These are phyloP conservation scores for Trypanosoma brucei DNA, from an alignment of 208 protist species.

Conservation along the genomic window DNA sequence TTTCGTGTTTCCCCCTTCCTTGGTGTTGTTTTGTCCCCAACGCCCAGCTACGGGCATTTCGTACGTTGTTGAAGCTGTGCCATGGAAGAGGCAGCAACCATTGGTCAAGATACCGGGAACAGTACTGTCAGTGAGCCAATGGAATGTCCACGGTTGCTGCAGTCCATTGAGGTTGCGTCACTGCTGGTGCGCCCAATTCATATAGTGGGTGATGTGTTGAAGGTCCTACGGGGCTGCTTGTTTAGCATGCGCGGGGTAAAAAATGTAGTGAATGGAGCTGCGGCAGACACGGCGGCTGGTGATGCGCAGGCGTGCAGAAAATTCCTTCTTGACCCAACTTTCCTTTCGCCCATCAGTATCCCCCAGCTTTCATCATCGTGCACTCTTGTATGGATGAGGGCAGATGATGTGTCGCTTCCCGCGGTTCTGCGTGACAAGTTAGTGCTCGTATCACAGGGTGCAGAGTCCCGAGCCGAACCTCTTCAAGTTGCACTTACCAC, in stretches of 20 bases:
- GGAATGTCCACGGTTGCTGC: constrained; percentile 24
- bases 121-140: not conserved
- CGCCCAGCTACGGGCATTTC: not conserved
- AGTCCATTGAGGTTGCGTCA: constrained; percentile 29
- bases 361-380: not conserved
- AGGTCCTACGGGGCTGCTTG: constrained; percentile 43
- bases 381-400: constrained; percentile 4
- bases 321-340: not conserved
- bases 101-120: not conserved
- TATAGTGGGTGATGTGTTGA: constrained; percentile 37
- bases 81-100: not conserved
- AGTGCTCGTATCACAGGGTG: not conserved
- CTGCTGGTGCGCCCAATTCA: constrained; percentile 40
- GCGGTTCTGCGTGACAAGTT: constrained; percentile 12
- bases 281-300: not conserved
- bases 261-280: constrained; percentile 35
- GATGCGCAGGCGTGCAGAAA: not conserved
- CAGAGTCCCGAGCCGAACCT: not conserved
- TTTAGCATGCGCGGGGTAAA: constrained; percentile 57
- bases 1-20: not conserved
- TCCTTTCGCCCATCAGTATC: not conserved
- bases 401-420: constrained; percentile 14
- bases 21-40: not conserved
- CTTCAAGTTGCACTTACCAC: constrained; percentile 28
- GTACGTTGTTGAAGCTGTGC: not conserved